phyloP scores from a whole-genome alignment of 2,329 filamentous ascomycete genomes.

The Capronia coronata region DNA sequence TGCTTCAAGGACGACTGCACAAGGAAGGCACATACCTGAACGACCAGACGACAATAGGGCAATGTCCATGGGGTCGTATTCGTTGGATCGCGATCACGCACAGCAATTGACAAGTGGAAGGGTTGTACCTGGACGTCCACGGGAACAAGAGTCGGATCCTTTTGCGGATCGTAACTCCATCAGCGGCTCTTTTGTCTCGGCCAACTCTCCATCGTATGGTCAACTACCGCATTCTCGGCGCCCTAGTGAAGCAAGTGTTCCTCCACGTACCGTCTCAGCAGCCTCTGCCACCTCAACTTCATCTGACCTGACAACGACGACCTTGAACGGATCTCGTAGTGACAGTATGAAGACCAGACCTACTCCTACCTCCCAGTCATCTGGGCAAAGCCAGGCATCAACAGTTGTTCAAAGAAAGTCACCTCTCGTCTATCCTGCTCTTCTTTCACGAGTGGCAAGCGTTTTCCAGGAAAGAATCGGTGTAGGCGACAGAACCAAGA shows the following conservation, averaged over 20 bases:
- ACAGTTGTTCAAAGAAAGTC: slow-evolving; percentile 60
- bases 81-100: slow-evolving; percentile 63
- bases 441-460: slow-evolving; percentile 87
- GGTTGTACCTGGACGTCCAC: slow-evolving; percentile 71
- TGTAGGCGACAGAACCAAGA: slow-evolving; percentile 84
- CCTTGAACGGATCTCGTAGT: slow-evolving; percentile 50
- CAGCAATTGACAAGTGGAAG: slow-evolving; percentile 85
- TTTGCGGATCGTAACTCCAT: slow-evolving; percentile 24
- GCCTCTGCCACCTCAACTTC: slow-evolving; percentile 53
- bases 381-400: slow-evolving; percentile 53
- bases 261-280: slow-evolving; percentile 77
- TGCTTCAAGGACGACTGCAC: slow-evolving; percentile 70
- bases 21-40: slow-evolving; percentile 85
- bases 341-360: slow-evolving; percentile 51
- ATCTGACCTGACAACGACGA: slow-evolving; percentile 46
- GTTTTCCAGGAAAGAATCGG: slow-evolving; percentile 86
- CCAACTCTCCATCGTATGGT: slow-evolving; percentile 22
- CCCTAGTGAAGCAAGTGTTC: slow-evolving; percentile 40
- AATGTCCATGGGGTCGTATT: slow-evolving; percentile 89
- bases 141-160: slow-evolving; percentile 48
- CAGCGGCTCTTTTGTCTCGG: slow-evolving; percentile 22
- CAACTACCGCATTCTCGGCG: slow-evolving; percentile 35
- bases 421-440: slow-evolving; percentile 85
- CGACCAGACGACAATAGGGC: slow-evolving; percentile 86
- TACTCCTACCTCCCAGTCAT: slow-evolving; percentile 51